Evolutionary conservation across 2,329 filamentous ascomycete genomes (phyloP).

Genomic region (Didymella lethalis): DNA sequence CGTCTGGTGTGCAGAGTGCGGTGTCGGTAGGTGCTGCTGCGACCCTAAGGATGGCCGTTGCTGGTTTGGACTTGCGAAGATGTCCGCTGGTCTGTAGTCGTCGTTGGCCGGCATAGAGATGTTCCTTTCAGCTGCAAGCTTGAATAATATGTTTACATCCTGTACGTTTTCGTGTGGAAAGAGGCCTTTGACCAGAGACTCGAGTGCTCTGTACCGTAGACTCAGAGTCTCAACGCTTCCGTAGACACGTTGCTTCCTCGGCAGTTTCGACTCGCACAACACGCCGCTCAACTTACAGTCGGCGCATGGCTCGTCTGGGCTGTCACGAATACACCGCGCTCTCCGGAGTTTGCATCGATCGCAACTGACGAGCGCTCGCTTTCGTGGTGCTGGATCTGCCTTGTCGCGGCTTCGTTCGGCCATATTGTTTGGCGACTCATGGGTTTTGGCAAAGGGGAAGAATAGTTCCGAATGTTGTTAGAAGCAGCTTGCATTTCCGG

Average conservation of each 20-base stretch:
- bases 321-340: slow-evolving; percentile 41
- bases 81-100: slow-evolving; percentile 39
- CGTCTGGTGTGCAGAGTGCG: slow-evolving; percentile 6
- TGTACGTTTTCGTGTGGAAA: slow-evolving; percentile 53
- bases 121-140: slow-evolving; percentile 50
- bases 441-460: slow-evolving; percentile 9
- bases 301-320: slow-evolving; percentile 47
- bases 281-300: slow-evolving; percentile 52
- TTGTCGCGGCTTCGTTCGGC: slow-evolving; percentile 25
- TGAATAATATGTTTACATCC: slow-evolving; percentile 51
- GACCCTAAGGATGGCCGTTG: slow-evolving; percentile 13
- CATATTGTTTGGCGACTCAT: slow-evolving; percentile 19
- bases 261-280: slow-evolving; percentile 54
- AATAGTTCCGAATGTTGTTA: slow-evolving; percentile 19
- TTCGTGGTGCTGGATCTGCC: slow-evolving; percentile 32
- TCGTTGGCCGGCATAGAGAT: slow-evolving; percentile 49
- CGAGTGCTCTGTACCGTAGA: slow-evolving; percentile 54
- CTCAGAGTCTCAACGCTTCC: slow-evolving; percentile 58
- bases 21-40: slow-evolving; percentile 17
- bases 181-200: slow-evolving; percentile 53
- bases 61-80: slow-evolving; percentile 28
- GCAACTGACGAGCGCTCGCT: slow-evolving; percentile 44
- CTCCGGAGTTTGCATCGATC: slow-evolving; percentile 42
- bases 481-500: slow-evolving; percentile 10
- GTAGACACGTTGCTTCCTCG: slow-evolving; percentile 56